Conservation (phyloP, 805 yeast species). For the Teunomyces gatunensis region DNA sequence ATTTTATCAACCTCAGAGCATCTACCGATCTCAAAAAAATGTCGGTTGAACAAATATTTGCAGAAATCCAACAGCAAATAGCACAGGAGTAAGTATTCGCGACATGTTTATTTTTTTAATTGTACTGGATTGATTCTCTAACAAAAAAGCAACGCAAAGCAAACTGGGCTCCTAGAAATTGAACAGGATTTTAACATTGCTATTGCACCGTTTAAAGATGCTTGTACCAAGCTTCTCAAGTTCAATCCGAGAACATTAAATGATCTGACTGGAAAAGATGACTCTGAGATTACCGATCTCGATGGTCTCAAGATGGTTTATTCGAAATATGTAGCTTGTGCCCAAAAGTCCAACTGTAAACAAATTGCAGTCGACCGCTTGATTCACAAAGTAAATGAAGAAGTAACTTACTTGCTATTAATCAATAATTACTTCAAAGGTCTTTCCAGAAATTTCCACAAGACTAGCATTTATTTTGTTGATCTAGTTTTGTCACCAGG, state of each 20-base stretch:
- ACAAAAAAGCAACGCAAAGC: conserved; percentile 5
- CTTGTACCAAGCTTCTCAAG: conserved; percentile 6
- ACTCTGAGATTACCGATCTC: not conserved
- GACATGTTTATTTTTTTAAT: not conserved
- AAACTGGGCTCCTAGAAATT: conserved; percentile 9
- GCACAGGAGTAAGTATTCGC: conserved; percentile 7
- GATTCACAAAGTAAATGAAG: conserved; percentile 17
- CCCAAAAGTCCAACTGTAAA: conserved; percentile 7
- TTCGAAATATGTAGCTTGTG: not conserved
- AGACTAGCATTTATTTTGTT: not conserved
- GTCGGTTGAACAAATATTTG: conserved; percentile 4
- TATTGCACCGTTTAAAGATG: conserved; percentile 12
- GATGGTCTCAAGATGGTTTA: not conserved
- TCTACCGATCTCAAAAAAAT: not conserved
- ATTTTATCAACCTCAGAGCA: not conserved
- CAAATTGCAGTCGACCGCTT: conserved; percentile 17
- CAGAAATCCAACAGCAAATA: conserved; percentile 9
- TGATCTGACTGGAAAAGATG: not conserved
- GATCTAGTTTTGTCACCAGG: conserved; percentile 22
- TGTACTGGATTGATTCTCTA: conserved; percentile 1
- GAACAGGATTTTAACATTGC: conserved; percentile 11
- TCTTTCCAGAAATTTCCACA: conserved; percentile 8
- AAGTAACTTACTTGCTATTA: conserved; percentile 16
- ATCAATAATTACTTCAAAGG: conserved; percentile 16
- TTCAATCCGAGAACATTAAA: not conserved